Conservation (phyloP, 2,329 filamentous ascomycete genomes). For the Bipolaris victoriae region DNA sequence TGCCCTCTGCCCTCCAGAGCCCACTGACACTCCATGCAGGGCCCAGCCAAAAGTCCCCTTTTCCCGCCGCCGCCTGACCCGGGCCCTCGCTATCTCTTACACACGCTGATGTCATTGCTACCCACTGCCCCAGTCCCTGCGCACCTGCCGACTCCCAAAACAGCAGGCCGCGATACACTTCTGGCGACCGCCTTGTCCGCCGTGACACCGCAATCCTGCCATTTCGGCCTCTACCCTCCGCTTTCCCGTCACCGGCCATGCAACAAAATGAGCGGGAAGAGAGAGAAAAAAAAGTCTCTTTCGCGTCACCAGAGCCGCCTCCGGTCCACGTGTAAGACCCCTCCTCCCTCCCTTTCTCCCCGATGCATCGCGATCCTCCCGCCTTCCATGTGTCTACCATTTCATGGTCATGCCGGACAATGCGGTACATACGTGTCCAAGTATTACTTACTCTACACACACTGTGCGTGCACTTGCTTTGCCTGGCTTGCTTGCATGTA, state of each 20-base stretch:
- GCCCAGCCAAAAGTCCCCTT: slow-evolving; percentile 8
- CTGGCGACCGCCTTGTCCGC: not conserved
- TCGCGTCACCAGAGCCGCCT: not conserved
- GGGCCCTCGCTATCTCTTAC: slow-evolving; percentile 7
- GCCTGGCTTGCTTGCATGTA: too few relatives aligned
- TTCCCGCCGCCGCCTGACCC: slow-evolving; percentile 16
- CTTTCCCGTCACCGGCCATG: not conserved
- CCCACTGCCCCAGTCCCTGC: not conserved
- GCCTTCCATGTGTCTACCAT: too few relatives aligned
- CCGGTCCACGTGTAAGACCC: too few relatives aligned
- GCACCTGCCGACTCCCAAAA: not conserved
- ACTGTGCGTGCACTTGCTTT: too few relatives aligned
- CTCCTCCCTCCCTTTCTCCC: too few relatives aligned
- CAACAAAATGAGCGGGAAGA: too few relatives aligned
- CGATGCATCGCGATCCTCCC: too few relatives aligned
- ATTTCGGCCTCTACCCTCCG: not conserved
- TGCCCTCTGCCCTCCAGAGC: not conserved
- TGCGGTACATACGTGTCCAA: too few relatives aligned
- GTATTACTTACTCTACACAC: too few relatives aligned
- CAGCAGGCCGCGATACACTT: slow-evolving; percentile 9
- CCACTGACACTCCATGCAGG: slow-evolving; percentile 10
- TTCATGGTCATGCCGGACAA: too few relatives aligned
- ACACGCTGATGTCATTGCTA: slow-evolving; percentile 11
- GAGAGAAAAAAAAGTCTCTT: not conserved
- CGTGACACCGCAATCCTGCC: not conserved